Evolutionary conservation across 2,329 filamentous ascomycete species (phyloP), one percentile per base, ranked within the genome.

Genomic region (Botrytis byssoidea): DNA sequence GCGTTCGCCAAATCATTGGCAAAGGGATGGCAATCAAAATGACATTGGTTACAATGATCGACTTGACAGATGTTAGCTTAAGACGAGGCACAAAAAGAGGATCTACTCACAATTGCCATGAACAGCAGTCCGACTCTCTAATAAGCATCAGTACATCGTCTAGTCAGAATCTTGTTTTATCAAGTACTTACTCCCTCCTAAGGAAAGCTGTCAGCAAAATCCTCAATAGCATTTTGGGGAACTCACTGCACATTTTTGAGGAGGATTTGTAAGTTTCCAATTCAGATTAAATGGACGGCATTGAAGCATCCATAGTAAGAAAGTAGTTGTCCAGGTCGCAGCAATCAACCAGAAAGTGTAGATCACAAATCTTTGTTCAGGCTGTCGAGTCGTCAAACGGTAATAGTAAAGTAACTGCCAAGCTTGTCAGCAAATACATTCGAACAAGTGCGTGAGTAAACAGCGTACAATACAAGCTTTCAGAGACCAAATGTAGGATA

Each of bases 401-500:
- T 67, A 75, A 65, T 77, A 78, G 61, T 76, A 79, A 3, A 78
- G 73, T 40, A 78, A 57, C 77, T 78, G 44, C 16, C 35, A 44
- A 14, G 71, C n/a, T 29, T 12, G 63, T 72, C 8, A 66, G 63
- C 37, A 22, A 4, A 14, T 37, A 44, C n/a, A 65, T 8, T 18
- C 1, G 8, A 32, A 18, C 8, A 37, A 25, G 29, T 8, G 44
- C 5, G 25, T 25, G 4, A 2, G 3, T 20, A 22, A 1, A 3
- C 40, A 60, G 57, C 74, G 8, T 42, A 79, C 78, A 60, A 80
- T 74, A 70, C 79, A 80, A 22, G 42, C 71, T 72, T 80, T 79
- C 68, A 78, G 48, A 25, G 48, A 57, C 79, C 79, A 80, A 14
- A 79, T 73, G 65, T 77, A 80, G 5, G 74, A 74, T 20, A 76